Evolutionary conservation across 2,329 filamentous ascomycete genomes (phyloP).

Genomic region (Neonectria punicea): DNA sequence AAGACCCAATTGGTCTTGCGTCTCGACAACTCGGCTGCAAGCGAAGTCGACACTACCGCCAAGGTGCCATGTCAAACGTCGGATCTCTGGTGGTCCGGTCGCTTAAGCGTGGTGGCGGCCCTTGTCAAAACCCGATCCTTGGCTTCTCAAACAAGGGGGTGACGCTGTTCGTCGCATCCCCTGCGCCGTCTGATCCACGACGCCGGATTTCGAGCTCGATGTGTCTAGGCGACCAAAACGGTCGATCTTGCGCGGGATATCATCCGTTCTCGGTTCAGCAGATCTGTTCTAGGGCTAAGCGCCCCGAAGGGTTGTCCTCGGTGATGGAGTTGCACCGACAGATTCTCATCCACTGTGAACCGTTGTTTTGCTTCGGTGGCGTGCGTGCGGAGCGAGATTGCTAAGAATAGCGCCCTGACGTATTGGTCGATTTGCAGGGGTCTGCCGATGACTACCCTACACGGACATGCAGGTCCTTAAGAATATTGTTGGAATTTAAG

Average conservation of each 20-base stretch:
- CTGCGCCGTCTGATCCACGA: neutral
- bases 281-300: neutral
- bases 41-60: neutral
- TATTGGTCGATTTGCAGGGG: neutral
- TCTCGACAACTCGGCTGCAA: neutral
- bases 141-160: constrained; percentile 22
- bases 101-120: constrained; percentile 1
- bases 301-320: neutral
- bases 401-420: neutral
- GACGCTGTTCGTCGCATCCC: constrained; percentile 8
- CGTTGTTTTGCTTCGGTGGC: neutral
- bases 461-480: too few species aligned
- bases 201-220: neutral
- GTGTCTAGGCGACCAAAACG: neutral
- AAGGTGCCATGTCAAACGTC: neutral
- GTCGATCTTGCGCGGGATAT: neutral
- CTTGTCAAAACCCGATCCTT: constrained; percentile 5
- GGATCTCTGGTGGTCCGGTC: neutral
- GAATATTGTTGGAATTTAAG: too few species aligned
- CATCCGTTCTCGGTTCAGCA: neutral
- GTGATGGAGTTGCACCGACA: neutral
- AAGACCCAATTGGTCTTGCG: neutral
- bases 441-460: neutral
- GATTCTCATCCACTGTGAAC: neutral
- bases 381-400: too few species aligned